phyloP scores from a whole-genome alignment of 345 rosid species.

The Camelina sativa region DNA sequence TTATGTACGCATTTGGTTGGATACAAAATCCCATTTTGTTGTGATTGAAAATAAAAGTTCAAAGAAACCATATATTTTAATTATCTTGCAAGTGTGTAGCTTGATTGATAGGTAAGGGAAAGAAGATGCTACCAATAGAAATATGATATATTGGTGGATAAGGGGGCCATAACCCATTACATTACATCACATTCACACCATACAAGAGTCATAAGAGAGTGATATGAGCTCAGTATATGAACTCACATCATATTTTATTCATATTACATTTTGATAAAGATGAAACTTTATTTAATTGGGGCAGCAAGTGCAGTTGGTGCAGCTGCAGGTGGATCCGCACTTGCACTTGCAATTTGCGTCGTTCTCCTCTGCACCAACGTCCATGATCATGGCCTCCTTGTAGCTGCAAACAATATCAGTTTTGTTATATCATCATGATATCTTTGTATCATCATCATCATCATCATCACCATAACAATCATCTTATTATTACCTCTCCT shows the following conservation, averaged over 20 bases:
- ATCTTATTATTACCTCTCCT: slow-evolving; percentile 53
- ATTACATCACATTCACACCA: slow-evolving; percentile 21
- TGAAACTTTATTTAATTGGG: not conserved
- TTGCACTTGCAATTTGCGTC: slow-evolving; percentile 64
- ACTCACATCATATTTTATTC: slow-evolving; percentile 36
- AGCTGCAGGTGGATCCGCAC: slow-evolving; percentile 77
- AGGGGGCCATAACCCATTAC: slow-evolving; percentile 25
- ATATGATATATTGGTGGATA: slow-evolving; percentile 29
- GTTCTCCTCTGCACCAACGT: slow-evolving; percentile 49
- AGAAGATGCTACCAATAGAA: slow-evolving; percentile 10
- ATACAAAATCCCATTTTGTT: slow-evolving; percentile 28
- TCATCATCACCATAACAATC: slow-evolving; percentile 3
- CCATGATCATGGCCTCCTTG: slow-evolving; percentile 51
- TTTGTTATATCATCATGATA: not conserved
- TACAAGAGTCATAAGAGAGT: slow-evolving; percentile 27
- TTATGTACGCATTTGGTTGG: slow-evolving; percentile 14
- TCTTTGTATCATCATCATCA: not conserved
- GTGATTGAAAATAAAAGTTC: slow-evolving; percentile 22
- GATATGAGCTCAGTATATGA: slow-evolving; percentile 19
- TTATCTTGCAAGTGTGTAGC: not conserved
- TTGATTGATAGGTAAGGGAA: not conserved
- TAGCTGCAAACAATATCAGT: slow-evolving; percentile 49
- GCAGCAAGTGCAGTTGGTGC: slow-evolving; percentile 77
- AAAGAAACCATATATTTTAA: not conserved
- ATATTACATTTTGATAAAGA: slow-evolving; percentile 26